phyloP scores from a whole-genome alignment of 768 basidiomycete genomes.

The Boletus subparvulus region DNA sequence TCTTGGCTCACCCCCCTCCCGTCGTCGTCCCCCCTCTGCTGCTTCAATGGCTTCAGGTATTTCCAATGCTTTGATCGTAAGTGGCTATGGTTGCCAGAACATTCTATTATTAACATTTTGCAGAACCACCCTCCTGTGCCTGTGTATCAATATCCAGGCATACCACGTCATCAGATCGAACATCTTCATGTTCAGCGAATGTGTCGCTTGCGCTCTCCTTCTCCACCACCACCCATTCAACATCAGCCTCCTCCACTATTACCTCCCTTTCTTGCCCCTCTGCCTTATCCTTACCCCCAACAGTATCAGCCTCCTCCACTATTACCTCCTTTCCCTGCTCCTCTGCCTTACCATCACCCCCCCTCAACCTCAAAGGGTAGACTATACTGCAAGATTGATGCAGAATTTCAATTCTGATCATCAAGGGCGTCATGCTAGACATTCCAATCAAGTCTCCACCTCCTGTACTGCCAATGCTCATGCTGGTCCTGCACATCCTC shows the following conservation, averaged over 20 bases:
- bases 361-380: neutral
- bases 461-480: neutral
- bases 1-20: too few species aligned
- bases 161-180: constrained; percentile 2
- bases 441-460: neutral
- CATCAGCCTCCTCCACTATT: too few species aligned
- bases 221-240: neutral
- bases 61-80: too few species aligned
- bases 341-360: neutral
- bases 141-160: neutral
- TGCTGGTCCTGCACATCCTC: too few species aligned
- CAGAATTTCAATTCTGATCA: neutral
- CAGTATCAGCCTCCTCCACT: too few species aligned
- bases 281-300: too few species aligned
- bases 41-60: too few species aligned
- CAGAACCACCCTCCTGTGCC: constrained; percentile 4
- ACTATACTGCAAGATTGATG: neutral
- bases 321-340: too few species aligned
- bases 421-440: neutral
- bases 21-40: too few species aligned
- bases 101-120: too few species aligned
- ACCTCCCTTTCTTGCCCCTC: too few species aligned
- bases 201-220: neutral
- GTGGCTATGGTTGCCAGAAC: too few species aligned
- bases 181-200: neutral